Percentiles rank a stretch among this genome's conserved stretches.
Evolutionary conservation across 1,284 basidiomycete species (phyloP).

Genomic region (Volvariella surrecta): DNA sequence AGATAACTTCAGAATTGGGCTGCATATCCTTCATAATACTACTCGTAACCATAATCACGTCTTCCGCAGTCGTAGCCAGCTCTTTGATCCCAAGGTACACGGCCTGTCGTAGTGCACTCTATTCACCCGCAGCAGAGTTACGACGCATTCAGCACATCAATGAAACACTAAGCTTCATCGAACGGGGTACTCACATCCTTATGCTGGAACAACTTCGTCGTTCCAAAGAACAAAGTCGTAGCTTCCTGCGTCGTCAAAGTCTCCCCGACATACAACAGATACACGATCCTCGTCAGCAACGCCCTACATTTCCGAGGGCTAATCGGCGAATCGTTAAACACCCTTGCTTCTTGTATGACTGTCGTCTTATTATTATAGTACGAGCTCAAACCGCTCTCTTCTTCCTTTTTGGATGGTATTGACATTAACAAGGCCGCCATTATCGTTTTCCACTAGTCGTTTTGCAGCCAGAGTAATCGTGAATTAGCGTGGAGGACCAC

Average conservation of each 20-base stretch:
- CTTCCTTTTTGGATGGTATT: slow-evolving; percentile 85
- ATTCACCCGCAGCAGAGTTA: neutral
- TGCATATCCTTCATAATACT: slow-evolving; percentile 99
- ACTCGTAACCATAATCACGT: slow-evolving; percentile 99
- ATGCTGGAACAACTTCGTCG: slow-evolving; percentile 98
- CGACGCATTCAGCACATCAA: neutral
- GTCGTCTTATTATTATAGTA: slow-evolving; percentile 95
- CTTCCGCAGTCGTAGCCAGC: slow-evolving; percentile 91
- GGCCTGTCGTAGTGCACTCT: slow-evolving; percentile 96
- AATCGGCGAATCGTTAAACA: slow-evolving; percentile 99
- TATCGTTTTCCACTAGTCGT: slow-evolving; percentile 7
- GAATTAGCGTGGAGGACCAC: too few relatives aligned
- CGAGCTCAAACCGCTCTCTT: slow-evolving; percentile 79
- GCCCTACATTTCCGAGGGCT: slow-evolving; percentile 95
- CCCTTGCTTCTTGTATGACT: slow-evolving; percentile 95
- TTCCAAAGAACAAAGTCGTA: slow-evolving; percentile 97
- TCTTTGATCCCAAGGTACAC: slow-evolving; percentile 99
- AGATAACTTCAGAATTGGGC: slow-evolving; percentile 97
- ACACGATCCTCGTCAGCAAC: slow-evolving; percentile 93
- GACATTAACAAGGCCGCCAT: slow-evolving; percentile 56
- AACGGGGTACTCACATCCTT: slow-evolving; percentile 77
- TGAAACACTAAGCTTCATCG: neutral
- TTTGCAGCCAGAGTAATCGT: too few relatives aligned
- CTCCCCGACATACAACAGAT: slow-evolving; percentile 95
- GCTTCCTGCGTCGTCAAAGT: slow-evolving; percentile 95